phyloP scores from a whole-genome alignment of 495 filamentous ascomycete genomes.

The Annulohypoxylon bovei region DNA sequence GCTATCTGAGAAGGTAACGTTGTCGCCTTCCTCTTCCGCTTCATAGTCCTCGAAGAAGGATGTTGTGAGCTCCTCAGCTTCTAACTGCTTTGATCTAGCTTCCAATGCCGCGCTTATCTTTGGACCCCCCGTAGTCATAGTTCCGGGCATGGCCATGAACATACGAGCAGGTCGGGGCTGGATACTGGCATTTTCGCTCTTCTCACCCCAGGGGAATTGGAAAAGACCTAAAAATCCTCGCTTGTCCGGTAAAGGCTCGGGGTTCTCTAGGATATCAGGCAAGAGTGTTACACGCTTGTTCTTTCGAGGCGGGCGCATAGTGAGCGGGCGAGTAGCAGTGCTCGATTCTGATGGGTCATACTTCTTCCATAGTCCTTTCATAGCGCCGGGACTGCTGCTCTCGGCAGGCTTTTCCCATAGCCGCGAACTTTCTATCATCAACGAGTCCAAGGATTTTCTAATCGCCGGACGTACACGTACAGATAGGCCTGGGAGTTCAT shows the following conservation, averaged over 20 bases:
- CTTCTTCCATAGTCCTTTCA: constrained; percentile 39
- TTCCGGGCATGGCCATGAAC: constrained; percentile 58
- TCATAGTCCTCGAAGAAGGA: constrained; percentile 64
- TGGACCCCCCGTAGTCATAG: constrained; percentile 56
- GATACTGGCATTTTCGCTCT: constrained; percentile 60
- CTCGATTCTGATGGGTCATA: constrained; percentile 1
- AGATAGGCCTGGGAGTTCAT: constrained; percentile 42
- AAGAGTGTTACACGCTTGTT: constrained; percentile 62
- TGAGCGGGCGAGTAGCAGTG: constrained; percentile 47
- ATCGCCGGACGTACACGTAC: constrained; percentile 48
- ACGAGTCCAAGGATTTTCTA: constrained; percentile 46
- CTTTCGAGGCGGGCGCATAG: constrained; percentile 59
- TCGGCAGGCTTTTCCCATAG: constrained; percentile 54
- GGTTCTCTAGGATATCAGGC: constrained; percentile 66
- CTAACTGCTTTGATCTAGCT: constrained; percentile 49
- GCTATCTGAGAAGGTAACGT: constrained; percentile 44
- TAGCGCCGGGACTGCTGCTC: not conserved
- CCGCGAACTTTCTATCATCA: constrained; percentile 50
- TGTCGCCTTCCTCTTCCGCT: constrained; percentile 51
- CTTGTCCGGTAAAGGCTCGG: constrained; percentile 61
- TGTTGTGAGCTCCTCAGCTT: constrained; percentile 48
- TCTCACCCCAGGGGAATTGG: constrained; percentile 67
- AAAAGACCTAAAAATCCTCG: constrained; percentile 64
- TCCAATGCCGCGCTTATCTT: constrained; percentile 43
- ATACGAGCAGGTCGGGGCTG: constrained; percentile 45